Evolutionary conservation across 2,329 filamentous ascomycete species (phyloP).

Genomic region (Lanzia echinophila): DNA sequence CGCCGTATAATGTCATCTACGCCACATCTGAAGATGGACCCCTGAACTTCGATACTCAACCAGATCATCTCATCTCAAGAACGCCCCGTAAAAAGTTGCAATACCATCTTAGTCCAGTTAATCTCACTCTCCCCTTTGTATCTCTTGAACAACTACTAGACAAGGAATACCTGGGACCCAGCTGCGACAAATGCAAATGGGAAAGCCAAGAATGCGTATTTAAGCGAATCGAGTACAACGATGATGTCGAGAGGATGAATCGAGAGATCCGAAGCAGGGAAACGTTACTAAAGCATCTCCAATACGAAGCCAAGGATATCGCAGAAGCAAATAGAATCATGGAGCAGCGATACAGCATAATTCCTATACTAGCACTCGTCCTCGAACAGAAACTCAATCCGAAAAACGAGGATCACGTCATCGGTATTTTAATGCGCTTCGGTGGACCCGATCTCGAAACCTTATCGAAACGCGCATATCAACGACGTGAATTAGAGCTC

Average conservation of each 20-base stretch:
- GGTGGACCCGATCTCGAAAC: neutral
- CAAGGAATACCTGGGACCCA: neutral
- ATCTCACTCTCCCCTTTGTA: neutral
- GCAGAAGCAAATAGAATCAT: neutral
- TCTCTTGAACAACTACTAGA: neutral
- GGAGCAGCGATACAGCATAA: neutral
- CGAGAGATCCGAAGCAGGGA: neutral
- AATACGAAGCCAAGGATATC: neutral
- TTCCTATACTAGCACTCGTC: neutral
- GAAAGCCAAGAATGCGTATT: neutral
- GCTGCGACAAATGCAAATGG: neutral
- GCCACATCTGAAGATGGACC: neutral
- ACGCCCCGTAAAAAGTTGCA: neutral
- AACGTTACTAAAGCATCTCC: neutral
- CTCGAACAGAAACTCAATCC: no score
- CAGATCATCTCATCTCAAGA: neutral
- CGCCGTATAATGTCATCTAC: neutral
- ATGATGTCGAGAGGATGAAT: neutral
- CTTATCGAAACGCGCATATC: neutral
- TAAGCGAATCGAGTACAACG: neutral
- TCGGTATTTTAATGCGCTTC: neutral
- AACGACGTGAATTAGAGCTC: no score
- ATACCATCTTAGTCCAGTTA: neutral
- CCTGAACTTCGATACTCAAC: neutral
- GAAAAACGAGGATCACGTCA: neutral